These are phyloP conservation scores for Davidsoniella australis DNA, from an alignment of 2,329 filamentous ascomycete species.

Conservation along the genomic window DNA sequence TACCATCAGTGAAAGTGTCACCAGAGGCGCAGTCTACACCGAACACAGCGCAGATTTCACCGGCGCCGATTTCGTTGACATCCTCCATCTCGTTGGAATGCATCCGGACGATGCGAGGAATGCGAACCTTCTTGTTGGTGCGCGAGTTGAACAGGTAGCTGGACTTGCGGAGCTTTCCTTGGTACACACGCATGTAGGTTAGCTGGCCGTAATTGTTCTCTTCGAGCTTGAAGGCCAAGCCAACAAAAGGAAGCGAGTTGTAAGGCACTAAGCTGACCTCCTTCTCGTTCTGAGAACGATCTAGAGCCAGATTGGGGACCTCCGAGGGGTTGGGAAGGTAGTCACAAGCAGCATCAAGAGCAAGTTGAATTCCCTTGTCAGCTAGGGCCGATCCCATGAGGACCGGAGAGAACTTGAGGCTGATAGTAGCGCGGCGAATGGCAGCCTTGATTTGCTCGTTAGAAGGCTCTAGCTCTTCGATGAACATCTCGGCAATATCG, in stretches of 20 bases:
- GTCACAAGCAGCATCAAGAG: constrained; percentile 92
- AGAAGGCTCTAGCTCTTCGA: constrained; percentile 71
- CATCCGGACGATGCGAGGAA: constrained; percentile 96
- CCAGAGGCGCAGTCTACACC: constrained; percentile 95
- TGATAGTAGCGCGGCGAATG: constrained; percentile 79
- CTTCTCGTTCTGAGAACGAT: constrained; percentile 61
- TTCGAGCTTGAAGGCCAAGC: constrained; percentile 95
- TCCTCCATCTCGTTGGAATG: constrained; percentile 99
- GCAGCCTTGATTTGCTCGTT: constrained; percentile 76
- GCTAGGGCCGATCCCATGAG: constrained; percentile 92
- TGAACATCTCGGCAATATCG: constrained; percentile 86
- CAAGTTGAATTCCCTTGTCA: constrained; percentile 87
- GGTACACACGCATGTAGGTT: constrained; percentile 96
- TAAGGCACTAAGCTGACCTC: constrained; percentile 81
- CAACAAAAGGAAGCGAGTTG: constrained; percentile 84
- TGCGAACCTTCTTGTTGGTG: constrained; percentile 87
- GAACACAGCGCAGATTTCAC: constrained; percentile 97
- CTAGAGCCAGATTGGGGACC: constrained; percentile 76
- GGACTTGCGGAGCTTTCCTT: constrained; percentile 77
- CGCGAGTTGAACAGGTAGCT: constrained; percentile 85
- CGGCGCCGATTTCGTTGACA: constrained; percentile 76
- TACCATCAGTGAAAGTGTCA: constrained; percentile 93
- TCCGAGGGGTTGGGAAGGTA: constrained; percentile 86
- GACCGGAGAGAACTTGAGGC: constrained; percentile 79
- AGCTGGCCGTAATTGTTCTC: constrained; percentile 97